These are phyloP conservation scores for Colletotrichum coccodes DNA, from an alignment of 2,329 filamentous ascomycete genomes.

Conservation along the genomic window DNA sequence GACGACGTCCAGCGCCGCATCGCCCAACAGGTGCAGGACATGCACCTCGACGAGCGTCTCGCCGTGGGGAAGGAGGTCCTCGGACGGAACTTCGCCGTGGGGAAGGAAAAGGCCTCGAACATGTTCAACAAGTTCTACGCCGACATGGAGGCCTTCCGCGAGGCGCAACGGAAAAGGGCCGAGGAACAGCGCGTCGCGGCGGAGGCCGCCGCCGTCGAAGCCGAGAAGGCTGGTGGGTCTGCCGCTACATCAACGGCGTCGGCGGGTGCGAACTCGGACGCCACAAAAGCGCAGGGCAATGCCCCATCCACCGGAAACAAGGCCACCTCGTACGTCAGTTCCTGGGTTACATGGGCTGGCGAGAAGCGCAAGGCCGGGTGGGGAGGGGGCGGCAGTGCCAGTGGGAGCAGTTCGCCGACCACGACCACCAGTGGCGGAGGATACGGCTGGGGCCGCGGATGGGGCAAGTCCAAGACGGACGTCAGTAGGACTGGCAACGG, in stretches of 20 bases:
- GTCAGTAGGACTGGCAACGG: conserved; percentile 16
- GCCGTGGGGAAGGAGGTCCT: conserved; percentile 85
- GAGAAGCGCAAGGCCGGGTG: conserved; percentile 75
- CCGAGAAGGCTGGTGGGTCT: conserved; percentile 31
- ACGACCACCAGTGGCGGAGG: conserved; percentile 13
- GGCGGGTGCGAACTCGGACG: conserved; percentile 43
- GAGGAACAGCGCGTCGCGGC: conserved; percentile 48
- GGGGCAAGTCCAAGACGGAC: conserved; percentile 36
- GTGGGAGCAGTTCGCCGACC: conserved; percentile 9
- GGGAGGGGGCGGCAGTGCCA: conserved; percentile 37
- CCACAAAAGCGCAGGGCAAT: conserved; percentile 56
- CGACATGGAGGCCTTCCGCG: conserved; percentile 77
- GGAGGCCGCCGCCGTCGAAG: conserved; percentile 37
- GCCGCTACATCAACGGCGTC: conserved; percentile 36
- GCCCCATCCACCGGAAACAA: conserved; percentile 62
- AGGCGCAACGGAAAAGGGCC: conserved; percentile 54
- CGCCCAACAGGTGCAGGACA: conserved; percentile 90
- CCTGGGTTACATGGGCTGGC: conserved; percentile 76
- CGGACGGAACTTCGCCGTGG: conserved; percentile 88
- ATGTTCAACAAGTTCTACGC: conserved; percentile 91
- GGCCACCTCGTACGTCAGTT: conserved; percentile 73
- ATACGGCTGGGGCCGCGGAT: conserved; percentile 46
- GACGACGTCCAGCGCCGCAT: conserved; percentile 94
- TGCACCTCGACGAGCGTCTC: conserved; percentile 92
- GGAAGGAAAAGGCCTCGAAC: conserved; percentile 86